phyloP scores from a whole-genome alignment of 352 stramenopile species.

The Phytophthora ramorum region DNA sequence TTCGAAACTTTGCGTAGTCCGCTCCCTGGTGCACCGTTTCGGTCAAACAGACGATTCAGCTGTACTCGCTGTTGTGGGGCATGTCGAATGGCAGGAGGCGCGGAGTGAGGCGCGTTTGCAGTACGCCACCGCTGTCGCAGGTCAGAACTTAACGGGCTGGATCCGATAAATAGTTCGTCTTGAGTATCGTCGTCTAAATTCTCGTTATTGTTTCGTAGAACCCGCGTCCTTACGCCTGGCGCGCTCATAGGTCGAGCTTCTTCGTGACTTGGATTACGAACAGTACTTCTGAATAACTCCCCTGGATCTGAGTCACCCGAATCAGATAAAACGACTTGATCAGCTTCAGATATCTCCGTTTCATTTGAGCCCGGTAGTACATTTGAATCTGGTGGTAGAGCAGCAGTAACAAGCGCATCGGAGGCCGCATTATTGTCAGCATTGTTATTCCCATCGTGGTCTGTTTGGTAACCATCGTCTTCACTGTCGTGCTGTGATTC shows the following conservation, averaged over 20 bases:
- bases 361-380: slow-evolving; percentile 2
- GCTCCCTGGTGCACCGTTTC: slow-evolving; percentile 37
- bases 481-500: slow-evolving; percentile 1
- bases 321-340: neutral
- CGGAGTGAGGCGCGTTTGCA: slow-evolving; percentile 37
- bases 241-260: slow-evolving; percentile 25
- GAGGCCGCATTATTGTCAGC: neutral
- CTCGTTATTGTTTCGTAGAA: slow-evolving; percentile 7
- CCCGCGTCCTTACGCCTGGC: neutral
- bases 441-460: slow-evolving; percentile 2
- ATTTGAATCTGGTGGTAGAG: neutral
- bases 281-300: neutral
- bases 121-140: slow-evolving; percentile 22
- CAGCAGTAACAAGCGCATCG: neutral
- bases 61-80: slow-evolving; percentile 12
- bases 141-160: neutral
- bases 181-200: slow-evolving; percentile 6
- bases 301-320: slow-evolving; percentile 4
- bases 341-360: slow-evolving; percentile 3
- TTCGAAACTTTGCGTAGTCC: slow-evolving; percentile 53
- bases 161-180: slow-evolving; percentile 7
- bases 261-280: neutral
- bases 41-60: slow-evolving; percentile 42
- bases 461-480: neutral
- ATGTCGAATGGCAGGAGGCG: slow-evolving; percentile 26